Conservation (phyloP, 768 basidiomycete genomes). For the Agrocybe pediades region DNA sequence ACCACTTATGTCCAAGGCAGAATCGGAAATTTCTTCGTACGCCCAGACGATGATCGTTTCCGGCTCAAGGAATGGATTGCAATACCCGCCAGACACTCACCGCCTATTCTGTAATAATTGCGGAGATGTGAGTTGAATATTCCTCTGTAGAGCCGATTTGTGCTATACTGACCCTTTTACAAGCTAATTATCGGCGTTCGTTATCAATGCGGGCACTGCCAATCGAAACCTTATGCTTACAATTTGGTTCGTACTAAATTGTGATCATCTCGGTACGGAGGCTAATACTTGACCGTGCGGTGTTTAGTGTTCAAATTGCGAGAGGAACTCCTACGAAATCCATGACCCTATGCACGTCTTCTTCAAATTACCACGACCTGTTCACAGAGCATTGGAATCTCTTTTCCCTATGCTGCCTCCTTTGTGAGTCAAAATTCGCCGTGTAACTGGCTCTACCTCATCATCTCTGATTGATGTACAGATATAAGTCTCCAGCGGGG, state of each 20-base stretch:
- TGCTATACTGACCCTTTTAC: neutral
- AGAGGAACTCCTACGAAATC: constrained; percentile 70
- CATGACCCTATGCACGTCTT: constrained; percentile 89
- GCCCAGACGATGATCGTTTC: constrained; percentile 68
- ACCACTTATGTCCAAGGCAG: constrained; percentile 48
- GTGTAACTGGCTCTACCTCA: constrained; percentile 8
- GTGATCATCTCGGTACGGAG: neutral
- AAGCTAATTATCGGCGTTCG: constrained; percentile 77
- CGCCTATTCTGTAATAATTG: constrained; percentile 64
- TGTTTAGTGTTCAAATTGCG: constrained; percentile 77
- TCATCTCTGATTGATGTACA: constrained; percentile 24
- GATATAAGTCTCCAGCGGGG: constrained; percentile 68
- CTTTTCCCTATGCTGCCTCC: constrained; percentile 65
- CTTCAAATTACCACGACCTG: constrained; percentile 82
- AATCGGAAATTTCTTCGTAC: constrained; percentile 64
- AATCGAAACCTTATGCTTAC: constrained; percentile 69
- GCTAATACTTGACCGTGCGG: constrained; percentile 1
- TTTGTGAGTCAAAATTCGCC: constrained; percentile 47
- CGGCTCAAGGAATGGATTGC: constrained; percentile 35
- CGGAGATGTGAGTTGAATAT: constrained; percentile 43
- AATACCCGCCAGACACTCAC: constrained; percentile 49
- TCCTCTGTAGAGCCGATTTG: neutral
- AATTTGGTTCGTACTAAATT: constrained; percentile 62
- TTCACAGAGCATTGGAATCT: constrained; percentile 57
- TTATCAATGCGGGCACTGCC: constrained; percentile 91